Percentiles rank a stretch among this genome's conserved stretches.
Conservation (phyloP, 768 basidiomycete genomes). For the Suillus americanus region DNA sequence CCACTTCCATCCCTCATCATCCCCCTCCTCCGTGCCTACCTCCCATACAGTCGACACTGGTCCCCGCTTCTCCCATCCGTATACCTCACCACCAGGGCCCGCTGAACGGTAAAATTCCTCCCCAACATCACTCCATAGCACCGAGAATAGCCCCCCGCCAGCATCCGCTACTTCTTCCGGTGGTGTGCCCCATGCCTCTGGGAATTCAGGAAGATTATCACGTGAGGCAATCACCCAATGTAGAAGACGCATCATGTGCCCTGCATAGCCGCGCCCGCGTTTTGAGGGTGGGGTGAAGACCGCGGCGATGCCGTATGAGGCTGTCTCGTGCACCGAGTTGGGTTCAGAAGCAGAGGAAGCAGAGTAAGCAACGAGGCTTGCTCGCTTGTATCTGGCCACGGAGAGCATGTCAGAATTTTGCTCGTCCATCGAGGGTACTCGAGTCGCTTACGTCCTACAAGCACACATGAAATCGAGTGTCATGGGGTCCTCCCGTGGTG, state of each 20-base stretch:
- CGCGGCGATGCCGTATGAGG: conserved; percentile 53
- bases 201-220: conserved; percentile 34
- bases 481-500: conserved; percentile 46
- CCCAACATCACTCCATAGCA: conserved; percentile 60
- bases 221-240: conserved; percentile 52
- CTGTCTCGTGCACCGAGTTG: conserved; percentile 29
- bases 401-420: background rate
- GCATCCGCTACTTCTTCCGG: conserved; percentile 35
- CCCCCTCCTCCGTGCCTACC: conserved; percentile 15
- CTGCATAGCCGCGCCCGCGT: conserved; percentile 56
- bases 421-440: background rate
- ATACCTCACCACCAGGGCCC: conserved; percentile 32
- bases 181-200: conserved; percentile 43
- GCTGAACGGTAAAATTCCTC: conserved; percentile 42
- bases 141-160: conserved; percentile 46
- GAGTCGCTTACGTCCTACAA: conserved; percentile 55
- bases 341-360: conserved; percentile 9
- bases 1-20: conserved; percentile 22
- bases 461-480: conserved; percentile 54
- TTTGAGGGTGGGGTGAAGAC: conserved; percentile 54
- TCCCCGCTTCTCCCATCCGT: conserved; percentile 46
- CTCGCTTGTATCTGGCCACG: conserved; percentile 35
- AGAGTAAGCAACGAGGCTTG: conserved; percentile 29
- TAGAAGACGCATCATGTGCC: conserved; percentile 63
- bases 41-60: conserved; percentile 42